Base-by-base conservation (phyloP, 768 basidiomycete genomes). In the Fomitopsis pulvina region DNA sequence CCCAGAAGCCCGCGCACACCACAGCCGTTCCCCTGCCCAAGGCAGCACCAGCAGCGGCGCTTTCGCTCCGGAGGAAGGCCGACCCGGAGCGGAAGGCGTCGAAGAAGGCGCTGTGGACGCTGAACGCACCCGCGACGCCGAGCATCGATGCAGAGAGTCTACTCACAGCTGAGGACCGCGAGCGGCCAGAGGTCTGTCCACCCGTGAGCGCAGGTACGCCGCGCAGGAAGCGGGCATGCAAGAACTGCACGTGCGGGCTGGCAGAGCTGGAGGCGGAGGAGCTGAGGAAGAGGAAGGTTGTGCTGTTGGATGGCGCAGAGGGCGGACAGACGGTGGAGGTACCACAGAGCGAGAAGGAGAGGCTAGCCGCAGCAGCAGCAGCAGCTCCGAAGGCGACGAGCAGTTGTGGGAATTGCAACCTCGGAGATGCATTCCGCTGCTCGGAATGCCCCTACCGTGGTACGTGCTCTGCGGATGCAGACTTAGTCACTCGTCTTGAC, bases 351-450 rank as follows among this genome's bases (percentile, higher is more conserved):
- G 89, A 87, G 72, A 83, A 72, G 68, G 83, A 78, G 64, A 77
- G 80, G 57, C 65, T 89, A 61, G 60, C 80, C 2, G 66, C 70
- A 37, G 87, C 87, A 8, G 87, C 85, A 0, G 79, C 75, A 60
- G 77, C 78, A 20, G 80, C 90, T 12, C 82, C 84, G 11, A 90
- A 91, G 71, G 92, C 89, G 30, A 97, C 93, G 48, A 95, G 93
- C 64, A 92, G 91, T 63, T 98, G 96, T 71, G 95, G 94, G 14
- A 97, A 77, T 71, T 99, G 96, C 74, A 98, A 91, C 74, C 71
- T 98, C 30, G 96, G 96, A 9, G 96, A 99, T 68, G 96, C 96
- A 2, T 99, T 99, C 72, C 76, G 96, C 62, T 99, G 96, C 68
- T 86, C 85, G 21, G 82, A 92, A 47, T 99, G 96, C 66, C 96